Evolutionary conservation across 129 eudicot species (phyloP), one percentile per base, ranked within the genome.

Genomic region (Saussurea involucrata): DNA sequence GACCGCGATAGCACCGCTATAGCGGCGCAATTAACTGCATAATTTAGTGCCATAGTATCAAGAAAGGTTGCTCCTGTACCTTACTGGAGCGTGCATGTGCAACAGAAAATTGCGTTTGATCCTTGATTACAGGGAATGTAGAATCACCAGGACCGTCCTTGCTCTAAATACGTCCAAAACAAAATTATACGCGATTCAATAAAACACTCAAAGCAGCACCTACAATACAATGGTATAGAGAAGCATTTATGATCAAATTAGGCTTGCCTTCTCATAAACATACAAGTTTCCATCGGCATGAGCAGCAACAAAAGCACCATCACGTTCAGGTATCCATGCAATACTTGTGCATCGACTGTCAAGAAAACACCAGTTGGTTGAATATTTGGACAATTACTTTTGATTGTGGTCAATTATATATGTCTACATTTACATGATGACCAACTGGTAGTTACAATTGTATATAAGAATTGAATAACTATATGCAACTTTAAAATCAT

Each of bases 211-310:
- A 69, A 60, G 32, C 17, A 79, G 55, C 34, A 22, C 64, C 46
- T 46, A 58, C 46, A 83, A 24, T 49, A 60, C 32, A 81, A 18
- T 37, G 63, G 13, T 49, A 63, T 8, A 7, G 37, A 29, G 66
- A 13, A 71, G 69, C 18, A 24, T 32, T n/a, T 22, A 71, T 65
- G 75, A 67, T 63, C 65, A 76, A 77, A 73, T 36, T 37, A 27
- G 76, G 85, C 93, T 87, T 85, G 86, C 93, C 96, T 92, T 92
- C 68, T 92, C 97, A 84, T 89, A 89, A 42, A 86, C 86, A 78
- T 87, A 92, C 84, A 92, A 75, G 89, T 92, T 92, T 76, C 97
- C 97, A 84, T 92, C 96, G 20, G 96, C 96, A 84, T 89, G 96
- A 28, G 87, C 92, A 82, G 83, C 96, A 61, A 87, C 83, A 73